Base-by-base conservation (phyloP, 2,329 filamentous ascomycete genomes). In the Chaetomium globosum region DNA sequence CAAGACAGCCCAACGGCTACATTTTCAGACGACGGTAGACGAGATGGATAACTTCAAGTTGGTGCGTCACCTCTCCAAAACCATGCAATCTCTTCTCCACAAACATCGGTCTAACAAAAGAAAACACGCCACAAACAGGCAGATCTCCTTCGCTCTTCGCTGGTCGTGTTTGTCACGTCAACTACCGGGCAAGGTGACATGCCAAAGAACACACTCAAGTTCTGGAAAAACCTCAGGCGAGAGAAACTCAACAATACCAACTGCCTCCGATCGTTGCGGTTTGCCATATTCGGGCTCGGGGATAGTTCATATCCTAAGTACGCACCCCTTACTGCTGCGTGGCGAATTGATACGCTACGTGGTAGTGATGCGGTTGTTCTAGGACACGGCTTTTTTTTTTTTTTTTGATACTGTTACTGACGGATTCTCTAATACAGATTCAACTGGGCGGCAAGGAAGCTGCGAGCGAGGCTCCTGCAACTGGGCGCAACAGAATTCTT, bases 151-250 rank as follows among this genome's bases (percentile, higher is more conserved):
- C 79, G 79, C 62, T 79, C 82, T 64, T 78, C 77, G 1, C 77
- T 94, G 23, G 85, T 92, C 30, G 81, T 98, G 59, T 91, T 99
- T 72, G 87, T 92, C 66, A 81, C 96, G 23, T 96, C 95, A 5
- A 99, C 95, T 0, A 97, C 95, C 0, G 95, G 95, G 5, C 94
- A 99, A 78, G 95, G 95, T 6, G 93, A 98, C 69, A 85, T 98
- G 74, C 95, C 95, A 2, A 86, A 86, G 63, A 98, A 98, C 80
- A 87, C 90, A 2, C 83, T 87, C 52, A 80, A 79, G 1, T 93
- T 99, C 74, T 99, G 95, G 95, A 92, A 86, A 74, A 90, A 87
- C 66, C 82, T 99, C 46, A 81, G 96, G 21, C 85, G 92, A 70
- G 93, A 90, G 76, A 91, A 87, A 71, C 83, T 99, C 86, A 89